Evolutionary conservation across 106 monocot genomes (phyloP), one percentile per base, ranked within the genome.

Genomic region (Xerophyta viscosa): DNA sequence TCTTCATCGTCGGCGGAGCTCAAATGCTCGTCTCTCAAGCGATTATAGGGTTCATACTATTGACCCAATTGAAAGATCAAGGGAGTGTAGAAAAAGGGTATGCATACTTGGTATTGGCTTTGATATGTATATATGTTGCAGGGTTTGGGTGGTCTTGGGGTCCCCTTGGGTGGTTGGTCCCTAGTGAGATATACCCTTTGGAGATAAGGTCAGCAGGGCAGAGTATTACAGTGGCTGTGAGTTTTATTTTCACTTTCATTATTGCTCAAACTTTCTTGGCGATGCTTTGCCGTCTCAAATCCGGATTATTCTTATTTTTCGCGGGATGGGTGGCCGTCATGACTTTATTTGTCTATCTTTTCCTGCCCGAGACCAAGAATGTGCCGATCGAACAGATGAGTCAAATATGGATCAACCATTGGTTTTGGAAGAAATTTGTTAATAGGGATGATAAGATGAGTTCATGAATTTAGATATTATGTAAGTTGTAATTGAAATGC

Each of bases 341-440:
- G n/a, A n/a, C n/a, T n/a, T n/a, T n/a, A 1, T 50, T 50, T 26
- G 24, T 50, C 12, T 27, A 26, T 21, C 27, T 50, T 3, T 10
- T 50, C 27, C n/a, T 50, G 50, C 50, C 50, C 0, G 50, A 50
- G 50, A 50, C 50, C 12, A 50, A 50, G 50, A 50, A 26, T 50
- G 14, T 26, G 3, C 50, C 50, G 7, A 50, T 50, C 25, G 50
- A 50, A 21, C 50, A 50, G 27, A 26, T 50, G 50, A 21, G n/a
- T 50, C 10, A 21, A 26, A 27, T 50, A 12, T 50, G 50, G 50
- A 27, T 0, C 2, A 13, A 4, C 4, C 50, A 50, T 26, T 50
- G 50, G 50, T 26, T 50, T n/a, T 50, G 50, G 50, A 50, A 50
- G 24, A 43, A 43, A 8, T 14, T 43, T 43, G n/a, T 43, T 43